Base-by-base conservation (phyloP, 2,329 filamentous ascomycete genomes). In the Fusarium stilboides region DNA sequence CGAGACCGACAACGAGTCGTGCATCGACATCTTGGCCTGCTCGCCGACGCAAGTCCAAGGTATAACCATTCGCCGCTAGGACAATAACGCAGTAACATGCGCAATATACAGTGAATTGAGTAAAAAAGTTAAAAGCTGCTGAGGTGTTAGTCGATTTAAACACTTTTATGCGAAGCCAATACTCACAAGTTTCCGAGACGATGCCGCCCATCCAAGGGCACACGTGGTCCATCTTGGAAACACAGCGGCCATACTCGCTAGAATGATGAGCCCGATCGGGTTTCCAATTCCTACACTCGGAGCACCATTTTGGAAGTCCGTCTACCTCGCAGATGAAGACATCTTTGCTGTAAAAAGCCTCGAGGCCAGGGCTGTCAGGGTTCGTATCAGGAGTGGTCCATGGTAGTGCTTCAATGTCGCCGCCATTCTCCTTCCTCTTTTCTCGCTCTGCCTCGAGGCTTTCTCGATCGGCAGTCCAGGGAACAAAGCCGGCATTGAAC, bases 161-260 rank as follows among this genome's bases (percentile, higher is more conserved):
- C 40, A 47, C 19, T 22, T 40, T 14, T 9, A n/a, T 26, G 9
- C 19, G 14, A 42, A 12, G 40, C 8, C 10, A 13, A 15, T 17
- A 79, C 87, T 77, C 74, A 89, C 87, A 89, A 3, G 89, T 94
- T 77, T 98, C 94, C 0, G 90, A 92, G 12, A 99, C 90, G 69
- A 97, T 92, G 22, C 95, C 96, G 6, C 95, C 95, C n/a, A 97
- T 94, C 92, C 92, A 98, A 0, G 95, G 96, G 75, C 96, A 99
- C 74, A 94, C 96, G 76, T 98, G 95, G 68, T 98, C 95, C 92
- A 98, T 96, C 75, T 96, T 96, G 40, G 87, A 83, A 22, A 97
- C 92, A 75, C 95, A 98, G 43, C 94, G 87, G 50, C 89, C 89
- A 14, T 96, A 83, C 76, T 97, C 93, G 53, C 90, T 90, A 75